These are phyloP conservation scores for Boletus nobilissimus DNA, from an alignment of 1,284 basidiomycete species.

Conservation along the genomic window DNA sequence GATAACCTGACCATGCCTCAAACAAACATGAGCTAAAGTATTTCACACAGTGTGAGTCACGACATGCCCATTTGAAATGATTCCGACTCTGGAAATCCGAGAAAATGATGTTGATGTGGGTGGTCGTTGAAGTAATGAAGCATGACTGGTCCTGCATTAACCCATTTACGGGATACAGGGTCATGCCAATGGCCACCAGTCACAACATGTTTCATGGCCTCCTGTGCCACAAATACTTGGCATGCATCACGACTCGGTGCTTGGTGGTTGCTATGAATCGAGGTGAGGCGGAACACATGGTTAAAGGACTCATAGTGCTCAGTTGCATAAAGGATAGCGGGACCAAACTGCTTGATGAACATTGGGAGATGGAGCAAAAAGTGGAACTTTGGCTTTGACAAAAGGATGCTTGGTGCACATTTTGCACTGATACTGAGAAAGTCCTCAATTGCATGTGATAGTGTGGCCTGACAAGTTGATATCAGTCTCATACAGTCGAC, in stretches of 20 bases:
- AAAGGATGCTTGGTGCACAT: background rate
- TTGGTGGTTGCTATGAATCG: background rate
- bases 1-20: no score
- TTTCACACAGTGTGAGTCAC: no score
- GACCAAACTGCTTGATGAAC: background rate
- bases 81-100: no score
- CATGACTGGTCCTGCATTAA: no score
- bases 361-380: background rate
- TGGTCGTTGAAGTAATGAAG: no score
- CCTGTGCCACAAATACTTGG: background rate
- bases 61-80: no score
- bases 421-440: background rate
- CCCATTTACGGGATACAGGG: no score
- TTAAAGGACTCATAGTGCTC: background rate
- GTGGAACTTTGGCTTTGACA: background rate
- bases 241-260: background rate
- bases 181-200: no score
- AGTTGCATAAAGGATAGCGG: background rate
- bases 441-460: background rate
- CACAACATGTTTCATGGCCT: background rate
- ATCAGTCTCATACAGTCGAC: no score
- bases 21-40: no score
- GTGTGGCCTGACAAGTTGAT: background rate
- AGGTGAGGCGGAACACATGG: background rate
- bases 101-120: no score